Base-by-base conservation (phyloP, 169 alveolate genomes). In the Plasmodium chabaudi region DNA sequence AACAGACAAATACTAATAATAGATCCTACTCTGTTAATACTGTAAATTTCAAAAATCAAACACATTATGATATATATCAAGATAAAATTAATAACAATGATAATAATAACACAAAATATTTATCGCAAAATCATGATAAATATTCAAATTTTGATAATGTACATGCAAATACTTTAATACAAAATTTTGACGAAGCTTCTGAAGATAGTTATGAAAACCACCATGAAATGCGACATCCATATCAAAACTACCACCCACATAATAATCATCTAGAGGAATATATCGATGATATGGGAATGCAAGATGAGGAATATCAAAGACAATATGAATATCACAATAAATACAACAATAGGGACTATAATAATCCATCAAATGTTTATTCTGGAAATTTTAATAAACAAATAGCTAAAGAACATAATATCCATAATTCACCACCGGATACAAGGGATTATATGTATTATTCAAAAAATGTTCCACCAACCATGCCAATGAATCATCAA, bases 1-100 rank as follows among this genome's bases (percentile, higher is more conserved):
- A 77, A 25, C 69, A 74, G n/a, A 64, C 51, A 27, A 42, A 77
- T 23, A 21, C 47, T 6, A 61, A 77, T 17, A 39, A 77, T 77
- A 65, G 57, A 9, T 77, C 88, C 12, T 63, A 47, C 46, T 77
- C 88, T 21, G 12, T 77, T 68, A 77, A 77, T 57, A 77, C 57
- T 55, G 65, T 27, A n/a, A 63, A 57, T 17, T 17, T 51, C 10
- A 63, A 64, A 44, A 49, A 77, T 44, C 63, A 77, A 7, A 56
- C 12, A 34, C 63, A 77, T 44, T 49, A 53, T 77, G 49, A 61
- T 34, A 65, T 34, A 1, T 69, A 69, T 12, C 55, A 69, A 23
- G 44, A 21, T 21, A 21, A 65, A 12, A 12, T 15, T 57, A n/a
- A 57, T 57, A 10, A 57, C n/a, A 69, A 51, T 46, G 9, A 55